phyloP scores from a whole-genome alignment of 208 protist species.

The Tritrichomonas foetus region DNA sequence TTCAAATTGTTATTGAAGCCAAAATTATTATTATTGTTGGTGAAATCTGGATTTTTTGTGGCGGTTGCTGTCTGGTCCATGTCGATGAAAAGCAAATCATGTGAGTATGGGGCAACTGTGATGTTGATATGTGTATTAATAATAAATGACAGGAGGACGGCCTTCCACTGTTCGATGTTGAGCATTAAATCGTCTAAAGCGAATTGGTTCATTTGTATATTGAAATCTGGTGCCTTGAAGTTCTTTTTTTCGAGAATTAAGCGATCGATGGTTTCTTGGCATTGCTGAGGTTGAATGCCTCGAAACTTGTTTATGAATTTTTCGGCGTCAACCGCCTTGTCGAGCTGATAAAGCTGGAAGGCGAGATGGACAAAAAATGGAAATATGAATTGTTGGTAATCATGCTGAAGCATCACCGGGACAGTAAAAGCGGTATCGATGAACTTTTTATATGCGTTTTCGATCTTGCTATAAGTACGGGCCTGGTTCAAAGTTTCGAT shows the following conservation, averaged over 20 bases:
- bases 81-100: no score
- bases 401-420: neutral
- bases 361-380: neutral
- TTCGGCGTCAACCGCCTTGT: neutral
- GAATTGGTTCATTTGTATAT: neutral
- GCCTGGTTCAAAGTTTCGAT: neutral
- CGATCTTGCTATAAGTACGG: neutral
- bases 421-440: neutral
- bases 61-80: no score
- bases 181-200: neutral
- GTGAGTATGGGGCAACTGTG: neutral
- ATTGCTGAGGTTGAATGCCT: neutral
- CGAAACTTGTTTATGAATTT: neutral
- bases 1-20: neutral
- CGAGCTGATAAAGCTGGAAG: neutral
- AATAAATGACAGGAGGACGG: neutral
- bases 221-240: neutral
- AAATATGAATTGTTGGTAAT: neutral
- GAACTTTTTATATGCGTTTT: neutral
- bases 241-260: neutral
- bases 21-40: neutral
- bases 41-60: no score
- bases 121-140: neutral
- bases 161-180: neutral
- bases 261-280: neutral